Conservation (phyloP, 495 filamentous ascomycete genomes). For the Talaromyces borbonicus region DNA sequence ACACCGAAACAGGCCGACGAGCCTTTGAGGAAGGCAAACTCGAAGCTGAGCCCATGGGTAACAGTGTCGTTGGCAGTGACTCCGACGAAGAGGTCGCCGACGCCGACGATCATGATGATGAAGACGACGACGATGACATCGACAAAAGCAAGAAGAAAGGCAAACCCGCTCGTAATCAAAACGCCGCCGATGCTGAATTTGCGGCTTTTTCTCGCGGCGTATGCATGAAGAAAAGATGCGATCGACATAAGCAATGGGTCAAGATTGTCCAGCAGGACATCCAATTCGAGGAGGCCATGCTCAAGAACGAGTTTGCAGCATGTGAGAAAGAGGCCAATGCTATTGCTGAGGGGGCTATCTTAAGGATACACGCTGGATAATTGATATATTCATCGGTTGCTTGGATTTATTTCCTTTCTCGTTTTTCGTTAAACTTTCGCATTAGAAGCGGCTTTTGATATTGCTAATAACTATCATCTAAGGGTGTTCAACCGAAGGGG, state of each 20-base stretch:
- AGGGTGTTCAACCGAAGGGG: too few relatives aligned
- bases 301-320: constrained; percentile 27
- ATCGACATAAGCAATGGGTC: constrained; percentile 42
- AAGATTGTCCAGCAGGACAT: constrained; percentile 43
- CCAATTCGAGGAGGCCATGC: constrained; percentile 34
- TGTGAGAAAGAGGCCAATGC: constrained; percentile 38
- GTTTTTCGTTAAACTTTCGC: background rate
- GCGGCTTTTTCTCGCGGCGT: constrained; percentile 29
- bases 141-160: constrained; percentile 13
- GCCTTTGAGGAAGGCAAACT: constrained; percentile 33
- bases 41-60: constrained; percentile 15
- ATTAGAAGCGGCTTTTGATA: too few relatives aligned
- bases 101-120: too few relatives aligned
- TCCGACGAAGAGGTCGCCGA: constrained; percentile 30
- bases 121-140: background rate
- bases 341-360: constrained; percentile 36
- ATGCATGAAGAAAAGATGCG: constrained; percentile 44
- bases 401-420: background rate
- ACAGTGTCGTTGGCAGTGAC: constrained; percentile 16
- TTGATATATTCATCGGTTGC: too few relatives aligned
- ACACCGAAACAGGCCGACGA: constrained; percentile 28
- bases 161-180: constrained; percentile 12
- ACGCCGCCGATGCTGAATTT: constrained; percentile 13
- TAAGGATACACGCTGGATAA: constrained; percentile 32
- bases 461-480: too few relatives aligned